phyloP scores from a whole-genome alignment of 768 basidiomycete species.

The Cystobasidium tubakii region DNA sequence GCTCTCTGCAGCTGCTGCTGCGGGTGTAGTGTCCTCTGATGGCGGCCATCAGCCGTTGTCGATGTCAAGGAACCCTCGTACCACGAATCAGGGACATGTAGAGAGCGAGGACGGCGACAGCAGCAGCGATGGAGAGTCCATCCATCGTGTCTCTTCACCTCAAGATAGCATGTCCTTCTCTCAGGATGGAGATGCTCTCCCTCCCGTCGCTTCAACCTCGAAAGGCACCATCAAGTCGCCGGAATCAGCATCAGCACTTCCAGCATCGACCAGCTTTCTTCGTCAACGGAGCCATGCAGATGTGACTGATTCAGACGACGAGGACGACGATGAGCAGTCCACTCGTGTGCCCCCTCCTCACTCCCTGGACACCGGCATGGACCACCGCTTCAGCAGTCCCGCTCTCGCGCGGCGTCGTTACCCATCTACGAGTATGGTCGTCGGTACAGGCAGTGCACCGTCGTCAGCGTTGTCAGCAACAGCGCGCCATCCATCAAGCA shows the following conservation, averaged over 20 bases:
- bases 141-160: too few species aligned
- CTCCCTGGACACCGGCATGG: neutral
- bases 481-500: neutral
- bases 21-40: neutral
- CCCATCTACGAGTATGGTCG: conserved; percentile 2
- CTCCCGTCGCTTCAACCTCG: neutral
- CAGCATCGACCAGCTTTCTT: neutral
- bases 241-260: neutral
- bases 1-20: neutral
- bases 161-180: neutral
- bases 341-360: neutral
- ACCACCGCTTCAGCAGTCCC: neutral
- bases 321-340: neutral
- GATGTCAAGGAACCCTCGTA: too few species aligned
- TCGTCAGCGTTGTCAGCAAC: neutral
- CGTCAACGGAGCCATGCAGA: neutral
- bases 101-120: neutral
- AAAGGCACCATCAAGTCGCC: neutral
- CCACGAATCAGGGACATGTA: neutral
- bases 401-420: neutral
- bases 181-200: too few species aligned
- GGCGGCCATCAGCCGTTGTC: neutral
- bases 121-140: neutral
- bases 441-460: neutral
- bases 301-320: neutral